phyloP scores from a whole-genome alignment of 2,329 filamentous ascomycete species.

The Colletotrichum horii region DNA sequence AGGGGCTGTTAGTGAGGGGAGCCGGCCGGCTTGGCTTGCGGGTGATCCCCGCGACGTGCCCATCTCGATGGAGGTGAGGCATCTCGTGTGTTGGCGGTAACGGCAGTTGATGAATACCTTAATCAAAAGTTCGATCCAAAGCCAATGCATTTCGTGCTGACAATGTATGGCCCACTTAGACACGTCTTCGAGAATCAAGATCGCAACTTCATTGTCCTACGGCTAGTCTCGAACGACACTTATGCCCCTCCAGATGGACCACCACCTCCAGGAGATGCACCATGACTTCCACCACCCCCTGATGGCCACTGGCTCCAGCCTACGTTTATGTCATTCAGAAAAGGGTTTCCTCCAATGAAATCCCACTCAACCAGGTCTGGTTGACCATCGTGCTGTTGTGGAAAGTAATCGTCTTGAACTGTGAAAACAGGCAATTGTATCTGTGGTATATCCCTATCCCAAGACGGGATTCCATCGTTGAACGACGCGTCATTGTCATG shows the following conservation, averaged over 20 bases:
- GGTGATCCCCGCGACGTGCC: not conserved
- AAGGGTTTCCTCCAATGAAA: not conserved
- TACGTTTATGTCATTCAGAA: not conserved
- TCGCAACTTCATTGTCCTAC: not conserved
- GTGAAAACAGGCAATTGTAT: too few relatives aligned
- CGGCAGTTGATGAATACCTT: not conserved
- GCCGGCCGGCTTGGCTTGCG: not conserved
- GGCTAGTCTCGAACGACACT: not conserved
- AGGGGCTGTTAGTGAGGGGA: constrained; percentile 1
- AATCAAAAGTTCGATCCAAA: not conserved
- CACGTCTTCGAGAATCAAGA: not conserved
- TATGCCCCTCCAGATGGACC: not conserved
- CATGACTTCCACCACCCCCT: not conserved
- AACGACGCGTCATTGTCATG: too few relatives aligned
- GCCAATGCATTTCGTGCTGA: not conserved
- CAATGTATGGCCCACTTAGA: not conserved
- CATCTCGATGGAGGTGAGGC: not conserved
- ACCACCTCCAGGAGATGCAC: too few relatives aligned
- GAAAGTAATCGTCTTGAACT: too few relatives aligned
- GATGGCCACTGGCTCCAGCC: not conserved
- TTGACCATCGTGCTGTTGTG: too few relatives aligned
- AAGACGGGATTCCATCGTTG: too few relatives aligned
- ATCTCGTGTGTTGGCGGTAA: not conserved
- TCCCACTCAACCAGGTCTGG: too few relatives aligned
- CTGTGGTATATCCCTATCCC: too few relatives aligned